These are phyloP conservation scores for Oidiodendron maius DNA, from an alignment of 495 filamentous ascomycete species.

Conservation along the genomic window DNA sequence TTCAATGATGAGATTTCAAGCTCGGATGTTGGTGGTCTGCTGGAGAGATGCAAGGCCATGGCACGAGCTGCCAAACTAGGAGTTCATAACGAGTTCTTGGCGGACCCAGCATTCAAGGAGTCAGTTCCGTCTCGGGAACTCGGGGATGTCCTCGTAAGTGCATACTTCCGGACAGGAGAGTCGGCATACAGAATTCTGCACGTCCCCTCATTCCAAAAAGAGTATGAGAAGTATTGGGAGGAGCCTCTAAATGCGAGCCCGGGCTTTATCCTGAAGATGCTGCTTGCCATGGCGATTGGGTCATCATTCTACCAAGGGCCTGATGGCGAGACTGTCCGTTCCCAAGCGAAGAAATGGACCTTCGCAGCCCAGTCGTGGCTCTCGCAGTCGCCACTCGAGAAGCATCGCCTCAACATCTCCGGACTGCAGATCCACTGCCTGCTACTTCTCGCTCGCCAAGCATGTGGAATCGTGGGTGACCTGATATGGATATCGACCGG, in stretches of 20 bases:
- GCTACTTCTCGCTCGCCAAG: slow-evolving; percentile 47
- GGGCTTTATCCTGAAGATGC: slow-evolving; percentile 39
- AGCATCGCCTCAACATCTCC: slow-evolving; percentile 41
- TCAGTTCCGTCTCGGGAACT: slow-evolving; percentile 39
- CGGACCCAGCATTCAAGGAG: slow-evolving; percentile 21
- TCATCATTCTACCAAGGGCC: slow-evolving; percentile 36
- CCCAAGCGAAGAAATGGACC: slow-evolving; percentile 42
- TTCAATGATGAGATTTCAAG: slow-evolving; percentile 1
- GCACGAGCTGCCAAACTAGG: slow-evolving; percentile 25
- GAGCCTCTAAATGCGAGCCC: slow-evolving; percentile 26
- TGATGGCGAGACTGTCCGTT: slow-evolving; percentile 25
- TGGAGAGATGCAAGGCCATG: slow-evolving; percentile 29
- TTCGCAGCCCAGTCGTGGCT: slow-evolving; percentile 52
- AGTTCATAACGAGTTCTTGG: slow-evolving; percentile 16
- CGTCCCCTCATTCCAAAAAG: slow-evolving; percentile 45
- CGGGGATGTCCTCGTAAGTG: slow-evolving; percentile 42
- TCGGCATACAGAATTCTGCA: slow-evolving; percentile 52
- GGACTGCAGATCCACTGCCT: slow-evolving; percentile 50
- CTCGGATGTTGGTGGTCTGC: slow-evolving; percentile 24
- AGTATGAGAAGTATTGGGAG: slow-evolving; percentile 48
- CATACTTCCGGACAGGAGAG: slow-evolving; percentile 55
- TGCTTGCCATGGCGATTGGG: slow-evolving; percentile 49
- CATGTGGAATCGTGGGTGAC: slow-evolving; percentile 44
- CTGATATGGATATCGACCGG: slow-evolving; percentile 51
- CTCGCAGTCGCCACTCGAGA: slow-evolving; percentile 40